Evolutionary conservation across 345 rosid genomes (phyloP), one percentile per base, ranked within the genome.

Genomic region (Aegle marmelos): DNA sequence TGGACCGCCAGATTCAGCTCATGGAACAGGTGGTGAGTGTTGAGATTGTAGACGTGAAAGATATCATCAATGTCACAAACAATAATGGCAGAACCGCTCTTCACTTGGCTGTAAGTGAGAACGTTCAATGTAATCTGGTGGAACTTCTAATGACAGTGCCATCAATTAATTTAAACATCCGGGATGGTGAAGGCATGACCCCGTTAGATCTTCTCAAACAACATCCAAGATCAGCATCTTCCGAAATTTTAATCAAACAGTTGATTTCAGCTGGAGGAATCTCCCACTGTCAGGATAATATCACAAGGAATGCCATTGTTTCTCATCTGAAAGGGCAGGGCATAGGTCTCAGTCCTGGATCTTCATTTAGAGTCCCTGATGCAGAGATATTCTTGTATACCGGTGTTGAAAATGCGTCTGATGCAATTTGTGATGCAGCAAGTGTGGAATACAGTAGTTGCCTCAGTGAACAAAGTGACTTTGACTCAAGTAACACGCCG

Each of bases 211-310:
- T 91, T 65, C 97, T 96, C 76, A 85, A 86, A 76, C 93, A 82
- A 79, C 82, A 82, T 81, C 98, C 97, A 2, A 88, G 50, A 82
- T 88, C 97, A 33, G 81, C 84, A 36, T 87, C 91, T 78, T 96
- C 93, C 0, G 93, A 92, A 53, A 90, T 94, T 74, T 75, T 94
- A 45, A 92, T 92, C 69, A 96, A 91, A 86, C 90, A 88, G 82
- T 79, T 96, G 86, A 84, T 88, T 79, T 88, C 98, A 28, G 97
- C 95, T 0, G 97, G 97, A 36, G 98, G 97, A 33, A 84, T 91
- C 76, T 88, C 91, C 0, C 85, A 86, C 14, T 72, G 73, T 76
- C 83, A 71, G 70, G 87, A 87, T 75, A 76, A 65, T 70, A 57
- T 65, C 34, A 79, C 83, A 21, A 88, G 88, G 77, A 83, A 69